Base-by-base conservation (phyloP, 495 filamentous ascomycete species). In the Aspergillus nidulans region DNA sequence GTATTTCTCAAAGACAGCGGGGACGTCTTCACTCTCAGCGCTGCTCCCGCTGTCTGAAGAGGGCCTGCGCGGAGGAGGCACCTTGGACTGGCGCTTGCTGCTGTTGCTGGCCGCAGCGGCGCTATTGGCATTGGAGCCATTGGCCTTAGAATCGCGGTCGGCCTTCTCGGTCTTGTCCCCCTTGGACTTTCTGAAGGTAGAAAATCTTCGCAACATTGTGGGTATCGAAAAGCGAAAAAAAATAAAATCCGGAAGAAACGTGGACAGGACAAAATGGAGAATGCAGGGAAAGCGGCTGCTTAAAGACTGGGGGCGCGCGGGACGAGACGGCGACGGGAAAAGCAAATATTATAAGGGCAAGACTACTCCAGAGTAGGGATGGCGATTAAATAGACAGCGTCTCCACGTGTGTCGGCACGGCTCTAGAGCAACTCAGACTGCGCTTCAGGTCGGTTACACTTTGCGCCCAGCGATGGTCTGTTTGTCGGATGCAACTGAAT, bases 1-100 rank as follows among this genome's bases (percentile, higher is more conserved):
- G 69, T 83, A 83, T 57, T 80, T 74, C 49, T 81, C 75, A 51
- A 90, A 86, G 12, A 79, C 76, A 19, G 66, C 67, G n/a, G 67
- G 60, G 9, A 76, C 73, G 46, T 79, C 74, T 44, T 73, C 73
- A 34, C 61, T 63, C n/a, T 67, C 62, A 21, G 66, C 41, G 38
- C 34, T 55, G 40, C 21, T 41, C 13, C 47, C 54, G 13, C 53
- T 63, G 10, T 71, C 57, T 28, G 68, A 63, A 2, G 67, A 53
- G 18, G 71, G 60, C 25, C 70, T 72, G 20, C 60, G 69, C 5
- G 61, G 13, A 23, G 70, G 50, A 1, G 73, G 43, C 23, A 60
- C 57, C 63, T 72, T 73, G 45, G 73, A 76, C 44, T 71, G 67
- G 44, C 71, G 73, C 63, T 74, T 75, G 51, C 43, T 62, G 52